These are phyloP conservation scores for Psilocybe subaeruginosa DNA, from an alignment of 768 basidiomycete genomes.

Conservation along the genomic window DNA sequence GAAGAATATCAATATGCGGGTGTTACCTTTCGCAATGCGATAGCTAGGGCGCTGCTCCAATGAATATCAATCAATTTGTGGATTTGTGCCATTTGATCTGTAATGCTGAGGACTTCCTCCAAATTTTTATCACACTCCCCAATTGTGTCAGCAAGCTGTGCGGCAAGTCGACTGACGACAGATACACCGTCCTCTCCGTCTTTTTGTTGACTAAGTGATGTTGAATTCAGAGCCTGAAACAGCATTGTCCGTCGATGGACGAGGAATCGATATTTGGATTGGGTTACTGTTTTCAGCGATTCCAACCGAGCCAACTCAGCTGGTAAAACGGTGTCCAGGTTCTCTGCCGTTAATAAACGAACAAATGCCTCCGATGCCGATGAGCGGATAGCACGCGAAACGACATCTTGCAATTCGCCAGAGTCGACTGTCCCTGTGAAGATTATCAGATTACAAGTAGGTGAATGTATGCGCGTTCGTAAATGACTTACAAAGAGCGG, in stretches of 20 bases:
- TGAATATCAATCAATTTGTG: constrained; percentile 63
- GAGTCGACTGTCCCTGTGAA: constrained; percentile 59
- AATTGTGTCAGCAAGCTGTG: constrained; percentile 63
- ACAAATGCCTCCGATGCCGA: constrained; percentile 73
- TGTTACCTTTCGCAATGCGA: constrained; percentile 72
- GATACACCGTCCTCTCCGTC: constrained; percentile 39
- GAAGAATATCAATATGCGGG: neutral
- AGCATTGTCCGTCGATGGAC: constrained; percentile 70
- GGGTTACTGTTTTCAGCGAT: constrained; percentile 51
- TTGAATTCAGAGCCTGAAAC: constrained; percentile 68
- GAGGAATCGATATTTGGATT: constrained; percentile 70
- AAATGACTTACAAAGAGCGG: constrained; percentile 53
- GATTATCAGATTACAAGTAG: constrained; percentile 6
- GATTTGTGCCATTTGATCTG: constrained; percentile 70
- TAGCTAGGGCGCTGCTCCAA: constrained; percentile 74
- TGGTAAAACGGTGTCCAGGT: constrained; percentile 60
- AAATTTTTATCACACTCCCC: constrained; percentile 60
- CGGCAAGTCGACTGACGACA: constrained; percentile 45
- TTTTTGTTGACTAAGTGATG: constrained; percentile 37
- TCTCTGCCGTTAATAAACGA: constrained; percentile 65
- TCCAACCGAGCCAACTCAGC: constrained; percentile 63
- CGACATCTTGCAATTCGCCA: constrained; percentile 67
- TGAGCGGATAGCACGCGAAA: constrained; percentile 69
- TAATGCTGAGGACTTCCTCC: constrained; percentile 57
- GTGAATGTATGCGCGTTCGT: neutral